These are phyloP conservation scores for Fusarium mangiferae DNA, from an alignment of 2,329 filamentous ascomycete genomes.

Conservation along the genomic window DNA sequence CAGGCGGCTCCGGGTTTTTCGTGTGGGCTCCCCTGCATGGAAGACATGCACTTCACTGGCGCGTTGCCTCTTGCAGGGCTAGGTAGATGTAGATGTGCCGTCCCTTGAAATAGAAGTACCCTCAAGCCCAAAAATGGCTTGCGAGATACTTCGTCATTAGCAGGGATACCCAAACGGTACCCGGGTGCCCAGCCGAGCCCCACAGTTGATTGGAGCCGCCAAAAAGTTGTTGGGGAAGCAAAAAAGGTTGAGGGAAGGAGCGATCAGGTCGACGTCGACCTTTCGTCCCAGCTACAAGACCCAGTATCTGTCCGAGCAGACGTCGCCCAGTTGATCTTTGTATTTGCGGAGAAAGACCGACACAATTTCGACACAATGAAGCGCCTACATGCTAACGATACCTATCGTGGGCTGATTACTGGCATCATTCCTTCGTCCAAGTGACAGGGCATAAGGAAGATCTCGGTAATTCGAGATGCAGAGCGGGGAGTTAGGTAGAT, in stretches of 20 bases:
- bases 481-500: slow-evolving; percentile 3
- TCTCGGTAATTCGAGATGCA: slow-evolving; percentile 21
- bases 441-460: slow-evolving; percentile 13
- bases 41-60: slow-evolving; percentile 22
- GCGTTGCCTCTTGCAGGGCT: slow-evolving; percentile 23
- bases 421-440: slow-evolving; percentile 26
- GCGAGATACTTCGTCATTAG: slow-evolving; percentile 3
- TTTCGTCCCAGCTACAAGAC: slow-evolving; percentile 12
- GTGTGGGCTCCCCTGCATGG: slow-evolving; percentile 38
- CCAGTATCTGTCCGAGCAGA: slow-evolving; percentile 6
- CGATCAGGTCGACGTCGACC: slow-evolving; percentile 32
- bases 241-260: slow-evolving; percentile 39
- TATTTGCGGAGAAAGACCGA: slow-evolving; percentile 36
- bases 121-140: accelerated
- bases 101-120: slow-evolving; percentile 9
- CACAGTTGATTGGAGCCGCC: slow-evolving; percentile 37
- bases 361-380: slow-evolving; percentile 18
- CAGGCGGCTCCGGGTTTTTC: slow-evolving; percentile 24
- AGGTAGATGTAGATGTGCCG: slow-evolving; percentile 26
- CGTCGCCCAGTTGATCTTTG: slow-evolving; percentile 19
- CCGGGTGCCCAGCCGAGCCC: slow-evolving; percentile 3
- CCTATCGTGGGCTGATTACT: slow-evolving; percentile 42
- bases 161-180: slow-evolving; percentile 19
- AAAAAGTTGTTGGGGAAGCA: slow-evolving; percentile 48
- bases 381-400: background rate